phyloP scores from a whole-genome alignment of 1,284 basidiomycete species.

The Fomes fomentarius region DNA sequence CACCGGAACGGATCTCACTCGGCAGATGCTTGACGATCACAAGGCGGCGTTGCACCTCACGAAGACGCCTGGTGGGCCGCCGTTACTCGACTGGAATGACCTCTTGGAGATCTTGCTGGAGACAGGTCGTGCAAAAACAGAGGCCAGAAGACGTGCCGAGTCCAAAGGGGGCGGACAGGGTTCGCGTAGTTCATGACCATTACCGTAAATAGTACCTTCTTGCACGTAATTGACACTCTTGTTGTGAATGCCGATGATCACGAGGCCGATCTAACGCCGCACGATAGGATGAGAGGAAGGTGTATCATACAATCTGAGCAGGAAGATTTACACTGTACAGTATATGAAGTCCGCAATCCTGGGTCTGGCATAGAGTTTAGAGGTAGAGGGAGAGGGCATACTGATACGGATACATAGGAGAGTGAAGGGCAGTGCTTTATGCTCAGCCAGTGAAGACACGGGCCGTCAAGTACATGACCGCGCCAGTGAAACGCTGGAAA shows the following conservation, averaged over 20 bases:
- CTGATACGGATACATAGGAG: constrained; percentile 2
- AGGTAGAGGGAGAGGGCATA: constrained; percentile 2
- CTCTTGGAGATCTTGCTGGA: constrained; percentile 19
- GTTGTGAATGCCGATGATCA: too few relatives aligned
- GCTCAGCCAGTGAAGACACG: constrained; percentile 61
- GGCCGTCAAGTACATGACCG: constrained; percentile 65
- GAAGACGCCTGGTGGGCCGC: constrained; percentile 20
- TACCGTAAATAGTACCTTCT: too few relatives aligned
- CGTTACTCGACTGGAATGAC: constrained; percentile 22
- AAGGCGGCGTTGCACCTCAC: constrained; percentile 9
- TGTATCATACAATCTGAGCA: too few relatives aligned
- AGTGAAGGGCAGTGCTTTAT: neutral
- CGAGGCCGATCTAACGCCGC: too few relatives aligned
- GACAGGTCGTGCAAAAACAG: constrained; percentile 19
- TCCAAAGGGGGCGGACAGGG: neutral
- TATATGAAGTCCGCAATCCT: too few relatives aligned
- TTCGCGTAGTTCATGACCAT: too few relatives aligned
- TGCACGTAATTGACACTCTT: too few relatives aligned
- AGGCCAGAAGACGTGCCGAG: neutral
- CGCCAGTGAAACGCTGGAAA: constrained; percentile 59
- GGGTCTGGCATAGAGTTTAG: too few relatives aligned
- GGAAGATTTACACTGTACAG: too few relatives aligned
- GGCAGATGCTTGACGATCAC: constrained; percentile 6
- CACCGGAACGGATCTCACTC: too few relatives aligned
- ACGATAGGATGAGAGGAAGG: too few relatives aligned